These are phyloP conservation scores for Macrophomina phaseolina DNA, from an alignment of 2,329 filamentous ascomycete genomes.

Conservation along the genomic window DNA sequence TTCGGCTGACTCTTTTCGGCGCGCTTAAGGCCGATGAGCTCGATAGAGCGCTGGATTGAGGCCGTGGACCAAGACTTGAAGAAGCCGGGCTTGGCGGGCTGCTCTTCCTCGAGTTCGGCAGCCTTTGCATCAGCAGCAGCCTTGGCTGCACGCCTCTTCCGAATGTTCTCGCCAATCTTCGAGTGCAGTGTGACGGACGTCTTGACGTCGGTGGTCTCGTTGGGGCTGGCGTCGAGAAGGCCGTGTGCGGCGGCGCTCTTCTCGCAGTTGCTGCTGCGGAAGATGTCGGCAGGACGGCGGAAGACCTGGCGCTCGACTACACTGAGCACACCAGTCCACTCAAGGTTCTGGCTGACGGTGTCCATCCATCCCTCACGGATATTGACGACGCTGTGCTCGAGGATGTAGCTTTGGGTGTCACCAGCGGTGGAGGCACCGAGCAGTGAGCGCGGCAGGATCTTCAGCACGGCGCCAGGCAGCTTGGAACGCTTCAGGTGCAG, in stretches of 20 bases:
- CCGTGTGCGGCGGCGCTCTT: constrained; percentile 37
- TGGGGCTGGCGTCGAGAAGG: constrained; percentile 32
- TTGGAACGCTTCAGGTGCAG: constrained; percentile 83
- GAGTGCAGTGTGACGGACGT: constrained; percentile 78
- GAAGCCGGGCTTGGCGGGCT: constrained; percentile 59
- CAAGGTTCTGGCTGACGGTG: constrained; percentile 79
- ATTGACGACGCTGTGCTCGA: constrained; percentile 80
- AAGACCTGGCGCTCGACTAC: constrained; percentile 80
- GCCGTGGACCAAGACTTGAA: constrained; percentile 69
- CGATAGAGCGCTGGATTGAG: constrained; percentile 79
- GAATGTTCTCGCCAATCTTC: constrained; percentile 71
- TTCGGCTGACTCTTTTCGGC: constrained; percentile 80
- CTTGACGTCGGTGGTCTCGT: constrained; percentile 66
- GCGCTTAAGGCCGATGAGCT: constrained; percentile 76
- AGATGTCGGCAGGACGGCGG: constrained; percentile 50
- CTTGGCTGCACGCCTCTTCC: constrained; percentile 54
- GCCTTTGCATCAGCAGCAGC: constrained; percentile 47
- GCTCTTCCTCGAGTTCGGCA: constrained; percentile 50
- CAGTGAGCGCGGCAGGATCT: constrained; percentile 72
- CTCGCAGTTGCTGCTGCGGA: constrained; percentile 30
- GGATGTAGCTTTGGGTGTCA: constrained; percentile 77
- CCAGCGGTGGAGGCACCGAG: constrained; percentile 64
- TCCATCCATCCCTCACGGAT: constrained; percentile 82
- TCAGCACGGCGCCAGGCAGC: constrained; percentile 74
- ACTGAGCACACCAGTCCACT: constrained; percentile 80